Base-by-base conservation (phyloP, 352 stramenopile genomes). In the Phytophthora ramorum region DNA sequence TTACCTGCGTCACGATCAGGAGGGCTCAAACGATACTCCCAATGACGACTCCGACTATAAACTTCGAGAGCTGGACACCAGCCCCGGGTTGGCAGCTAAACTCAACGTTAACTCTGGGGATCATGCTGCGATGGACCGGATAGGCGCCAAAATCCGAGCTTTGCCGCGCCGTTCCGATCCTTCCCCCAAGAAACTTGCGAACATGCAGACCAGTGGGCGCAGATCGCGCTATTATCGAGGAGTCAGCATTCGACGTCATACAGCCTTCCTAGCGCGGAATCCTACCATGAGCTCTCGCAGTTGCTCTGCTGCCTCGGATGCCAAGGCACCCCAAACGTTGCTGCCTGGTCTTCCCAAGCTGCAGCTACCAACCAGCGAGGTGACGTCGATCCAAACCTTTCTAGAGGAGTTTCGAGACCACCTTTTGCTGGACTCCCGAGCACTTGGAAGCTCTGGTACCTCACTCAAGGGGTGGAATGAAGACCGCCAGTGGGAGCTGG, bases 321-420 rank as follows among this genome's bases (percentile, higher is more conserved):
- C 43, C 20, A 63, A 70, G 44, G 32, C 63, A 44, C 40, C 69
- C 7, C 50, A 71, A 57, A 71, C 68, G 0, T 69, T 65, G 37
- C 19, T 72, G 7, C 68, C 63, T 52, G 68, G 66, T 20, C 63
- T 89, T 35, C 78, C 82, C 1, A 73, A 78, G 19, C 41, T 86
- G 16, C 67, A 78, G 19, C 59, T 85, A 44, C 69, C 66, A 6
- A 56, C 24, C 12, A 69, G 43, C 4, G 63, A 76, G 4, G 68
- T 81, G 13, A 72, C 73, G 20, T 77, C 79, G 4, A 75, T 81
- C 13, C 50, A 53, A 20, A 67, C 66, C 3, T 81, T 83, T 41
- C 65, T 91, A 10, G 73, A 81, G 9, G 76, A 88, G 38, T 83
- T 84, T 40, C 65, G 69, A 12, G 76, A 81, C 30, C 76, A 84